Percentiles rank a stretch among this genome's conserved stretches.
Conservation (phyloP, 1,284 basidiomycete genomes). For the Inonotus hispidus region DNA sequence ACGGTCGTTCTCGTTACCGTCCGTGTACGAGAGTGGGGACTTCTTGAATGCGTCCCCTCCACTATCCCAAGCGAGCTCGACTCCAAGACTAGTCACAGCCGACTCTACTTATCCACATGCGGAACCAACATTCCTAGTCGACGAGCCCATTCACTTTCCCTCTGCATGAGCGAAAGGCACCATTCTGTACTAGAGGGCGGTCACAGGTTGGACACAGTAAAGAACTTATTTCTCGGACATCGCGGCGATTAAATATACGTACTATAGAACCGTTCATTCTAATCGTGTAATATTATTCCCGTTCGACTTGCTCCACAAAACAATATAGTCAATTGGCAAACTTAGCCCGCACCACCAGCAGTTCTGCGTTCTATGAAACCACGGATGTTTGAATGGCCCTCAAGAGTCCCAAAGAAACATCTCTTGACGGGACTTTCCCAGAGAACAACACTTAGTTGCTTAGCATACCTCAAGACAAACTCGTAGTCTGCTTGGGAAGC, state of each 20-base stretch:
- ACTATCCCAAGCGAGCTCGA: neutral
- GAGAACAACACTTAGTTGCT: slow-evolving; percentile 73
- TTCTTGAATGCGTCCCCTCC: neutral
- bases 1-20: slow-evolving; percentile 13
- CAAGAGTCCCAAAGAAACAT: slow-evolving; percentile 79
- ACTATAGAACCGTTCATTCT: neutral
- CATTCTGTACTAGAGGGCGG: neutral
- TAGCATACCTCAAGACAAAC: slow-evolving; percentile 82
- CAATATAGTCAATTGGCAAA: neutral
- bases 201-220: neutral
- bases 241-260: neutral
- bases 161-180: neutral
- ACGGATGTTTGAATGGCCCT: slow-evolving; percentile 75
- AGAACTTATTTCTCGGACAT: neutral
- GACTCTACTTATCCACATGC: neutral
- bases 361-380: slow-evolving; percentile 73
- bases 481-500: slow-evolving; percentile 84
- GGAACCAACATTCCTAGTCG: neutral
- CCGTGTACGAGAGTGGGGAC: slow-evolving; percentile 1
- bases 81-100: neutral
- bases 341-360: slow-evolving; percentile 23
- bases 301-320: neutral
- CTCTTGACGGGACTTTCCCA: slow-evolving; percentile 70
- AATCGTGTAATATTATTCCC: neutral
- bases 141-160: neutral